Base-by-base conservation (phyloP, 441 rosid genomes). In the Populus hybrid region DNA sequence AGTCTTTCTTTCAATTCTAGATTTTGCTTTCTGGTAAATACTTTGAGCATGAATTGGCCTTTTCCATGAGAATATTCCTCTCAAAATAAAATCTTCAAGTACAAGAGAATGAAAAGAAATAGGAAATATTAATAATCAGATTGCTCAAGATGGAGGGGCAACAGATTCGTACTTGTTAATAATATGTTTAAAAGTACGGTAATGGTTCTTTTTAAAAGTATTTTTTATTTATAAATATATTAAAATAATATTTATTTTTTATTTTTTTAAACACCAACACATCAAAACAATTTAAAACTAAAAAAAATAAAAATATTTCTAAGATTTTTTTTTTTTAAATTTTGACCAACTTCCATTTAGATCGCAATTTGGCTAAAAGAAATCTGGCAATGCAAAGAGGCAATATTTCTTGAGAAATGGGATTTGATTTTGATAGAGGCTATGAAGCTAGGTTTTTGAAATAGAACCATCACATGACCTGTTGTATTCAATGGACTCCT, bases 401-500 rank as follows among this genome's bases (percentile, higher is more conserved):
- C 57, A 50, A 71, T 70, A 14, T 53, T 50, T 6, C 8, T 1
- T 7, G 7, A 18, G 23, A 66, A 30, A 36, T 11, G 2, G 14
- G 4, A 12, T 30, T 53, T 50, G 72, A 76, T 76, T 32, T 74
- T 68, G 65, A 63, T 67, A 9, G 40, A 18, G 78, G 79, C 36
- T 67, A 18, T 24, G 16, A 34, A 35, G 3, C 11, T 1, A 10
- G 8, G 23, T 18, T 70, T 10, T 70, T 10, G 61, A 53, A 61
- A 38, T 72, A 70, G 72, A 18, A 46, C 57, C 57, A 46, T 46
- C 73, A 71, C 81, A 71, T 38, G 78, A 61, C 70, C 42, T 68
- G 77, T 72, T 80, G 70, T 76, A 71, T 69, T 81, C 77, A 18
- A 34, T 64, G 74, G 77, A 81, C 74, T 69, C 67, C 70, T 74